These are phyloP conservation scores for Lycium barbarum DNA, from an alignment of 257 asterid genomes.

Conservation along the genomic window DNA sequence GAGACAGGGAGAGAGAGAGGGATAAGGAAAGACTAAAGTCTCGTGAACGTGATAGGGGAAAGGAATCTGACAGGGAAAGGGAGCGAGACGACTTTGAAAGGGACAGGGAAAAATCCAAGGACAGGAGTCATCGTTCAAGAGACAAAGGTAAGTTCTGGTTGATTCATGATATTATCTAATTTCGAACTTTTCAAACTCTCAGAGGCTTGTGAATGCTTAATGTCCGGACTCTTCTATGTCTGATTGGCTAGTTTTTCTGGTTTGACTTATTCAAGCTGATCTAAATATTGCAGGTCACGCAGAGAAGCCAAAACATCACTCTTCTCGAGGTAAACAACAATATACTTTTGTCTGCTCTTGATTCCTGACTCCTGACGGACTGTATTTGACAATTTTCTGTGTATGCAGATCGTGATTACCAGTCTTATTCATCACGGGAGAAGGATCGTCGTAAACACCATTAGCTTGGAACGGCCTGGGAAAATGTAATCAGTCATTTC, in stretches of 20 bases:
- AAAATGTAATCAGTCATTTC: background rate
- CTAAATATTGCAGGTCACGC: no score
- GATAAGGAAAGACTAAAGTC: conserved; percentile 60
- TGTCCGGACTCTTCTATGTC: background rate
- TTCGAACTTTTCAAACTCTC: background rate
- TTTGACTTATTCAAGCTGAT: background rate
- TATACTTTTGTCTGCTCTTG: no score
- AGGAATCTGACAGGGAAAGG: conserved; percentile 76
- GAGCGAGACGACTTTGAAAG: conserved; percentile 43
- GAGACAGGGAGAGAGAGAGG: conserved; percentile 47
- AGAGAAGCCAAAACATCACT: no score
- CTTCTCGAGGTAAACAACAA: no score
- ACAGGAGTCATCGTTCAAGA: no score
- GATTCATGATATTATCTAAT: conserved; percentile 55
- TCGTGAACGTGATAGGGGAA: conserved; percentile 70
- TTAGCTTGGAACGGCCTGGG: conserved; percentile 41
- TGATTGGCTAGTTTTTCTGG: conserved; percentile 24
- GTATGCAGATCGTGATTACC: no score
- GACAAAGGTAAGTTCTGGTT: conserved; percentile 9
- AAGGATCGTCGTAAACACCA: conserved; percentile 78
- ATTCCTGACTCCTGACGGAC: no score
- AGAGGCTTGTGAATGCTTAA: background rate
- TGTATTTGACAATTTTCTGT: background rate
- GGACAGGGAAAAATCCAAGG: no score
- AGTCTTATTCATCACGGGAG: conserved; percentile 35